A percentile compares a stretch with the other conserved stretches of the same genome.
Conservation (phyloP, 495 filamentous ascomycete genomes). For the Podospora pseudocomata region DNA sequence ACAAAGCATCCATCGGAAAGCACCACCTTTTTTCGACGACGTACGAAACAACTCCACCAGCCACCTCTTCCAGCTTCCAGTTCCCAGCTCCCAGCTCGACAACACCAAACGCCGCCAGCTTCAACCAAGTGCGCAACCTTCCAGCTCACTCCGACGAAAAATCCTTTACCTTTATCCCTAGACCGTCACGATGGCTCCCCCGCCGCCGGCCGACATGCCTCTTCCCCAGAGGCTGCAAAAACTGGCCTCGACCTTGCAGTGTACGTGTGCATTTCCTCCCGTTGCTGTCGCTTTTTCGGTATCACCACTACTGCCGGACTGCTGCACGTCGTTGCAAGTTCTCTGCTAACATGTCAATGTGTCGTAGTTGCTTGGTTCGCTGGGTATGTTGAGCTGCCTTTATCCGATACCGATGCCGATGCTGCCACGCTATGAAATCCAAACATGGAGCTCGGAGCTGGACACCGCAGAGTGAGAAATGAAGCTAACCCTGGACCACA, state of each 20-base stretch:
- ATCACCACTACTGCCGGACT: background rate
- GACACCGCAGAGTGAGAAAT: background rate
- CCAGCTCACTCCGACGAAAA: background rate
- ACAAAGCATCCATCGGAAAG: slow-evolving; percentile 1
- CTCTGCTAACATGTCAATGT: slow-evolving; percentile 26
- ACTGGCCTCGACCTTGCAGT: slow-evolving; percentile 83
- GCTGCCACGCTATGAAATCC: slow-evolving; percentile 2
- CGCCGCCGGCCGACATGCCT: slow-evolving; percentile 66
- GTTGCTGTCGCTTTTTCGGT: background rate
- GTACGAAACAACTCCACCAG: slow-evolving; percentile 20
- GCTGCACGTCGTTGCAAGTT: background rate
- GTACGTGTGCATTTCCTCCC: slow-evolving; percentile 48
- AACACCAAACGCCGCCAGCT: slow-evolving; percentile 8
- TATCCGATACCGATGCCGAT: slow-evolving; percentile 4
- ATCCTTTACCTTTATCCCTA: background rate
- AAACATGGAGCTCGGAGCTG: background rate
- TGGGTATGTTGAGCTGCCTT: slow-evolving; percentile 59
- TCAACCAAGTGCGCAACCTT: background rate
- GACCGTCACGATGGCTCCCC: slow-evolving; percentile 64
- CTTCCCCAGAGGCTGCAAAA: slow-evolving; percentile 68
- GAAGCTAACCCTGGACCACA: slow-evolving; percentile 29
- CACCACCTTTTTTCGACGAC: slow-evolving; percentile 22
- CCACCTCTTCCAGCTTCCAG: slow-evolving; percentile 18
- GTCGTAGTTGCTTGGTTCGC: slow-evolving; percentile 71
- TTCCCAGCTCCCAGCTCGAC: slow-evolving; percentile 9